Evolutionary conservation across 345 rosid genomes (phyloP), one percentile per base, ranked within the genome.

Genomic region (Raphanus raphanistrum): DNA sequence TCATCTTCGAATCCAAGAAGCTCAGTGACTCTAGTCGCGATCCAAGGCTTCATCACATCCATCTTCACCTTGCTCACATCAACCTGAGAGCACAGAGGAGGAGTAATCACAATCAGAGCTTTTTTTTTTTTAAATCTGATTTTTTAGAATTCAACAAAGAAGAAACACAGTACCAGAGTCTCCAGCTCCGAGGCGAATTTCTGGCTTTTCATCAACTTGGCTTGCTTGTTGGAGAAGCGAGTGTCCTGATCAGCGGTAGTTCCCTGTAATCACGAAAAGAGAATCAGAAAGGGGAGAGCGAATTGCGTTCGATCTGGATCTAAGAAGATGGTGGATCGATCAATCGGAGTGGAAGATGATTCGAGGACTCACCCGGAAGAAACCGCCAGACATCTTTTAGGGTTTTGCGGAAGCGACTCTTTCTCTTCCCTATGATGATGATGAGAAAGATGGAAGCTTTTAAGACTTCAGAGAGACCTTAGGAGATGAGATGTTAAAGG

Each of bases 241-340:
- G 98, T 93, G 80, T 96, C 99, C 72, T 96, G 99, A 68, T 96
- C 99, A 15, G 97, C 97, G 66, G 98, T 91, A 38, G 99, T 91
- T 26, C 99, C 99, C 99, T 96, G 52, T 8, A 38, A 38, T 38
- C 45, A 8, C 6, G 10, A 38, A 10, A 10, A 3, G 3, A 11
- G 45, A 38, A 38, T 38, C 45, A 38, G 13, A 35, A 6, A 35
- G 2, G 2, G 10, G 8, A 38, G 45, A 8, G 45, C 41, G 71
- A 52, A 62, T 11, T 21, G 54, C 28, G 3, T 2, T 63, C 80
- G 78, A 83, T 76, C 83, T 71, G 70, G 84, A 81, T 83, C 85
- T 66, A 64, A 25, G 15, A 13, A 63, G 60, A 61, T 5, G 66
- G 55, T 2, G 10, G 6, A 28, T 66, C 66, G 17, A 17, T 65